These are phyloP conservation scores for Peronospora farinosa DNA, from an alignment of 352 stramenopile species.

Conservation along the genomic window DNA sequence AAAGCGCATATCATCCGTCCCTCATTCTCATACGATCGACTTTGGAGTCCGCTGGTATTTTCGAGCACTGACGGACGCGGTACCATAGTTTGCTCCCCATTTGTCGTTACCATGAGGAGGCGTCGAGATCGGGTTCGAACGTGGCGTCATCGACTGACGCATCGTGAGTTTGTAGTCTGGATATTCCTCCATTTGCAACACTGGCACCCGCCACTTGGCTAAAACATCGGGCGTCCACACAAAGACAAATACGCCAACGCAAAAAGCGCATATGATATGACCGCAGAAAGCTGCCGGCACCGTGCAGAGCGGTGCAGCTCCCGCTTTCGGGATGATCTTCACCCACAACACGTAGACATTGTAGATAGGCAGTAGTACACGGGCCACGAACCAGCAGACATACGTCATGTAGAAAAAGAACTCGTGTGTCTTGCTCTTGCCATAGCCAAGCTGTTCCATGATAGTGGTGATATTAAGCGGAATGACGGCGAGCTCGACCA, in stretches of 20 bases:
- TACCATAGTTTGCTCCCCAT: conserved; percentile 34
- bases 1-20: conserved; percentile 12
- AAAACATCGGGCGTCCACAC: conserved; percentile 78
- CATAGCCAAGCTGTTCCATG: conserved; percentile 71
- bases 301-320: conserved; percentile 45
- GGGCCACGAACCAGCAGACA: conserved; percentile 67
- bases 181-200: conserved; percentile 70
- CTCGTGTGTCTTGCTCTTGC: conserved; percentile 47
- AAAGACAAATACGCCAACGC: conserved; percentile 75
- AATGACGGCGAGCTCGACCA: conserved; percentile 80
- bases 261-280: conserved; percentile 78
- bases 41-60: conserved; percentile 27
- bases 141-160: conserved; percentile 67
- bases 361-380: conserved; percentile 74
- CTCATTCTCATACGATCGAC: conserved; percentile 28
- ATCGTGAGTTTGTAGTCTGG: conserved; percentile 72
- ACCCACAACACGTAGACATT: conserved; percentile 75
- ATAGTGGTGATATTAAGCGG: conserved; percentile 79
- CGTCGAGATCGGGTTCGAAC: conserved; percentile 46
- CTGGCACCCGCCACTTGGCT: conserved; percentile 61
- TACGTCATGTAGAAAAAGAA: conserved; percentile 75
- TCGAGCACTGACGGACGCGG: conserved; percentile 21
- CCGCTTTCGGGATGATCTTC: conserved; percentile 49
- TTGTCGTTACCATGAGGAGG: conserved; percentile 18
- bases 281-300: conserved; percentile 62